A percentile compares a stretch with the other conserved stretches of the same genome.
Evolutionary conservation across 805 yeast species (phyloP).

Genomic region (Yamadazyma olivae): DNA sequence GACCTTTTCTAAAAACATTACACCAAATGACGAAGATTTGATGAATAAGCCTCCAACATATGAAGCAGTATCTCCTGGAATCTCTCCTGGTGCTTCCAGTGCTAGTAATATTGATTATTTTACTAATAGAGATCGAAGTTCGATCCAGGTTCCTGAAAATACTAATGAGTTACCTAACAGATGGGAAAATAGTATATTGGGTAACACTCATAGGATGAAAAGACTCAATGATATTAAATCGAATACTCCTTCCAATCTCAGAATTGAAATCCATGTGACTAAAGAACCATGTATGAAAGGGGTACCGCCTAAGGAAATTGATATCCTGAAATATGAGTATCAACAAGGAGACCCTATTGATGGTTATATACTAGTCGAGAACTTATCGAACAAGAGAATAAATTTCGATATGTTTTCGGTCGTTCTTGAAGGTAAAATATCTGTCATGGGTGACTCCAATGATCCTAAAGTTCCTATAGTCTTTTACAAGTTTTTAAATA

Average conservation of each 20-base stretch:
- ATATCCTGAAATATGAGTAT: slow-evolving; percentile 30
- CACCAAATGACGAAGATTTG: slow-evolving; percentile 29
- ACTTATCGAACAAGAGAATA: slow-evolving; percentile 22
- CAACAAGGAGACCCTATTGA: slow-evolving; percentile 37
- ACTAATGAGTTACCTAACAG: slow-evolving; percentile 3
- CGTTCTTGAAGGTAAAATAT: slow-evolving; percentile 34
- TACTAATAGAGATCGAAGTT: background rate
- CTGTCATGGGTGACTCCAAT: slow-evolving; percentile 13
- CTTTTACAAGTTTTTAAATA: slow-evolving; percentile 32
- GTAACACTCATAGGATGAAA: slow-evolving; percentile 34
- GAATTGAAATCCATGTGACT: slow-evolving; percentile 30
- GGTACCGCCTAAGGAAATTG: slow-evolving; percentile 22
- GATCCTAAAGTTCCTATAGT: slow-evolving; percentile 12
- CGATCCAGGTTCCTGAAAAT: slow-evolving; percentile 2
- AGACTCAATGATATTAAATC: slow-evolving; percentile 26
- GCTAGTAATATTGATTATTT: background rate
- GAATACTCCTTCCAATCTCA: slow-evolving; percentile 20
- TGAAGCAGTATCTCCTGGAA: slow-evolving; percentile 6
- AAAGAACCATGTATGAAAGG: slow-evolving; percentile 28
- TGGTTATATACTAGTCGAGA: slow-evolving; percentile 34
- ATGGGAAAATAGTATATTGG: slow-evolving; percentile 36
- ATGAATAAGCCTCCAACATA: slow-evolving; percentile 33
- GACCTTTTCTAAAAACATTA: slow-evolving; percentile 33
- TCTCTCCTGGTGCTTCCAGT: slow-evolving; percentile 17
- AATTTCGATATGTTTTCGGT: slow-evolving; percentile 42